Conservation (phyloP, 306 rosid species). For the Cajanus cajan region DNA sequence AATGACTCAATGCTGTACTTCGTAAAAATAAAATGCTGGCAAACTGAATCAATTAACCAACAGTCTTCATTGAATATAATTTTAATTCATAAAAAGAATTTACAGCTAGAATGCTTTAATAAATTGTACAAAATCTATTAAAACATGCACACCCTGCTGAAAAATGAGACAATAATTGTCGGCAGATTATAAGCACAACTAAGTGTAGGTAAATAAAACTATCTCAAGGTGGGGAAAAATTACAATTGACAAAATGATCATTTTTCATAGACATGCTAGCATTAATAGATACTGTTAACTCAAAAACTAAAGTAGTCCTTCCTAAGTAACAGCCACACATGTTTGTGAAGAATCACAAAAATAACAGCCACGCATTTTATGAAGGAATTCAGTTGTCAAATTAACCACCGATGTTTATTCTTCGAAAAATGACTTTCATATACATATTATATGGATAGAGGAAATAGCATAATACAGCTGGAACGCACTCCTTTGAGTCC, state of each 20-base stretch:
- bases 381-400: not conserved
- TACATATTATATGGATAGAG: not conserved
- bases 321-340: no score
- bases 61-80: not conserved
- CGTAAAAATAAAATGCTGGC: not conserved
- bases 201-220: not conserved
- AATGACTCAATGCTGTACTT: not conserved
- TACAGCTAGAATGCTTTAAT: not conserved
- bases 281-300: not conserved
- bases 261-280: not conserved
- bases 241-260: not conserved
- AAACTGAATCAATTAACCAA: not conserved
- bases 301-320: not conserved
- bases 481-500: not conserved
- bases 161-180: not conserved
- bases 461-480: not conserved
- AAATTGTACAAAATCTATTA: not conserved
- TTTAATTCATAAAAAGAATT: not conserved
- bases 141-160: not conserved
- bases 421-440: not conserved
- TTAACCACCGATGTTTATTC: not conserved
- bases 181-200: not conserved
- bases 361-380: not conserved
- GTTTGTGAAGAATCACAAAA: slow-evolving; percentile 14
- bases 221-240: not conserved